Evolutionary conservation across 768 basidiomycete species (phyloP), one percentile per base, ranked within the genome.

Genomic region (Pholiota microspora): DNA sequence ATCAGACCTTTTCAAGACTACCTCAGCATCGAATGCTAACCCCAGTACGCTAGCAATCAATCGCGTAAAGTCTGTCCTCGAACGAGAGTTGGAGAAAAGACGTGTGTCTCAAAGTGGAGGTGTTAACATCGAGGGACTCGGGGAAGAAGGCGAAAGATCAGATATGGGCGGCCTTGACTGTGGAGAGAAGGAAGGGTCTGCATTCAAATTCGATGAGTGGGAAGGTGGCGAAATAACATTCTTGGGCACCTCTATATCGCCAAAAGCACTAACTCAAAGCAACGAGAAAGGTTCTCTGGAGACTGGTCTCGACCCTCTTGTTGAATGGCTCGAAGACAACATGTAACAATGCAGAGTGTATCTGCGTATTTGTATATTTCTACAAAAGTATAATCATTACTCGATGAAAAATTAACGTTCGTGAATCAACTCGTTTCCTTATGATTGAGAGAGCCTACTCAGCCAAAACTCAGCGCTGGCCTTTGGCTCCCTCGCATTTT

Each of bases 21-120:
- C 74, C 2, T 70, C 78, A 7, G 70, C 79, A 15, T 55, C 77
- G 2, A 62, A 66, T 28, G 45, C 73, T 12, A 62, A 69, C 3
- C 64, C 76, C 3, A 68, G 71, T 10, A 71, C 62, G 4, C 77
- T 86, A 8, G 89, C 86, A 7, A 73, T 88, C 29, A 83, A 77
- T 45, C 83, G 92, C 24, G 88, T 92, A 12, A 84, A 83, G 49
- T 82, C 82, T 5, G 81, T 94, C 55, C 82, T 94, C 42, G 92
- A 93, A 62, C 84, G 92, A 44, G 92, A 94, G 64, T 78, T 94
- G 4, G 89, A 92, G 65, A 92, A 89, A 67, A 81, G 92, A 35
- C 75, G 85, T 47, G 71, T 67, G 1, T 80, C 86, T 2, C 85
- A 88, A 59, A 76, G 75, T 7, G 82, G 79, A 9, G 85, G 85